phyloP scores from a whole-genome alignment of 352 stramenopile species.

The Blastocystis sp. region DNA sequence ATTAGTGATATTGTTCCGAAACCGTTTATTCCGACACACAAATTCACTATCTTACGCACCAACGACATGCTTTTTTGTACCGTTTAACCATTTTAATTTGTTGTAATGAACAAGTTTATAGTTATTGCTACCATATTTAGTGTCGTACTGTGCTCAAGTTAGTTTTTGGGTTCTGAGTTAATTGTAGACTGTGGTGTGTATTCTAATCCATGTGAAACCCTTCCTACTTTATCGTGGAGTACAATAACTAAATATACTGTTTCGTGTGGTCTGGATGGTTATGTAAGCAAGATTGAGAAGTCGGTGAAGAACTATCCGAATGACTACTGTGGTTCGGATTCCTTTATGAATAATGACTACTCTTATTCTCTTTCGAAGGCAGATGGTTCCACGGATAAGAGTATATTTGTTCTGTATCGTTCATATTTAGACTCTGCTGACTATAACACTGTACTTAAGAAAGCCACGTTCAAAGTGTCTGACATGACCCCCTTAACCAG shows the following conservation, averaged over 20 bases:
- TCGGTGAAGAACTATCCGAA: slow-evolving; percentile 1
- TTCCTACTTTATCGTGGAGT: neutral
- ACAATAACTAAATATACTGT: neutral
- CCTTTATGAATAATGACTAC: slow-evolving; percentile 13
- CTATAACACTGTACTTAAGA: neutral
- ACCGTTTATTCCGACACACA: neutral
- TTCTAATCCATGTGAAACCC: neutral
- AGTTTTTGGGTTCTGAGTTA: neutral
- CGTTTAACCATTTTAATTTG: too few relatives aligned
- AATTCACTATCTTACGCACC: neutral
- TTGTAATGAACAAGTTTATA: neutral
- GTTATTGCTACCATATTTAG: neutral
- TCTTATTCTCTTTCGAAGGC: neutral
- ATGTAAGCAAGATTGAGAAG: slow-evolving; percentile 1
- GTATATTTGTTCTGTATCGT: neutral
- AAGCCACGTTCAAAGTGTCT: neutral
- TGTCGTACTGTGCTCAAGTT: neutral
- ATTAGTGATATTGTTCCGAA: neutral
- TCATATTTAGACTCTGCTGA: neutral
- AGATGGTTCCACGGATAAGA: neutral
- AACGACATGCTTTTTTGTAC: neutral
- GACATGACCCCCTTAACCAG: neutral
- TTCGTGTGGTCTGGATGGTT: neutral
- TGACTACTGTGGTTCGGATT: neutral
- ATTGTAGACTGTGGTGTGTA: slow-evolving; percentile 16